A percentile compares a stretch with the other conserved stretches of the same genome.
phyloP scores from a whole-genome alignment of 2,329 filamentous ascomycete species.

The Colletotrichum gigasporum region DNA sequence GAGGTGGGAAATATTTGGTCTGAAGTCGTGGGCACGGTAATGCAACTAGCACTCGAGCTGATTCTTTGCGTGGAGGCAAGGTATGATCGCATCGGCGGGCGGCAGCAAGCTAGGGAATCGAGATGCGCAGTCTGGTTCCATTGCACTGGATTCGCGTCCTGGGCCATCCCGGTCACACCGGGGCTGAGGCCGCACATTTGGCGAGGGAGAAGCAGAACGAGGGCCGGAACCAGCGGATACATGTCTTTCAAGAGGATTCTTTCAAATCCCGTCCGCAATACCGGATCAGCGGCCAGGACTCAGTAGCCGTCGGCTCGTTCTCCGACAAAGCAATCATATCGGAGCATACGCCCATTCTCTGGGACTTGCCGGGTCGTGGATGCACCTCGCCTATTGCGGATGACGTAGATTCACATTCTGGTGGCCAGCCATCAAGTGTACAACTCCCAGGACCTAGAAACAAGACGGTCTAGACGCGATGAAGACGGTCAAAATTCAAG shows the following conservation, averaged over 20 bases:
- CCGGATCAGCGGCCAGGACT: not conserved
- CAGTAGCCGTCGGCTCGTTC: not conserved
- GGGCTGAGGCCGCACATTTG: not conserved
- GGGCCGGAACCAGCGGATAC: not conserved
- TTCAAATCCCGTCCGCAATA: not conserved
- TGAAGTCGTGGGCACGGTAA: not conserved
- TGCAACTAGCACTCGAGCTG: not conserved
- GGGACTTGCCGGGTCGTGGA: not conserved
- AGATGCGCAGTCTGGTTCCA: not conserved
- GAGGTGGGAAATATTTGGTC: not conserved
- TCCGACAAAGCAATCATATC: not conserved
- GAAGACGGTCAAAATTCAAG: constrained; percentile 11
- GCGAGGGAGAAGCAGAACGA: constrained; percentile 3
- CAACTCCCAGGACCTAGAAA: not conserved
- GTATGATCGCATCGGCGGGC: constrained; percentile 13
- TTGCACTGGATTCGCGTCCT: not conserved
- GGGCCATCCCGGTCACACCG: not conserved
- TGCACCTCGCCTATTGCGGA: not conserved
- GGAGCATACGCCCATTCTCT: not conserved
- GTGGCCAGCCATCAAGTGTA: not conserved
- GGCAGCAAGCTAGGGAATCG: not conserved
- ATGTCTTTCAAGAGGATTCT: not conserved
- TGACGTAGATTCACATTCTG: not conserved
- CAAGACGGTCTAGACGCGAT: not conserved
- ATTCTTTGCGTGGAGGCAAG: not conserved